Conservation (phyloP, 768 basidiomycete genomes). For the Rhizopogon roseolus region DNA sequence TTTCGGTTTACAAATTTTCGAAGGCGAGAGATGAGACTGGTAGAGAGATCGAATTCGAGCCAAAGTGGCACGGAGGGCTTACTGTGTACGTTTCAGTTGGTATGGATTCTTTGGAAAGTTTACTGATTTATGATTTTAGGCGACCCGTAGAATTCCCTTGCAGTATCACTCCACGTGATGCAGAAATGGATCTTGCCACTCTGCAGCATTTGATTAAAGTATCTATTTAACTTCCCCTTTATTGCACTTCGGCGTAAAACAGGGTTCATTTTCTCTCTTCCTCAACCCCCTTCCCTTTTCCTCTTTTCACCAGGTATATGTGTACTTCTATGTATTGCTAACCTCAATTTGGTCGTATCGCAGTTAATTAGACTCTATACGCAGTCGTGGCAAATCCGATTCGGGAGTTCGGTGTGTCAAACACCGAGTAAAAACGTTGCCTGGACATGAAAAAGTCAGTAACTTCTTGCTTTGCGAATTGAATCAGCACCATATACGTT, state of each 20-base stretch:
- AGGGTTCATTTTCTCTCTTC: too few relatives aligned
- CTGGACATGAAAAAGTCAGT: not conserved
- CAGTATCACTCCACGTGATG: slow-evolving; percentile 4
- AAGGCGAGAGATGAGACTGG: slow-evolving; percentile 5
- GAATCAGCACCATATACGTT: not conserved
- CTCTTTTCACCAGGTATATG: too few relatives aligned
- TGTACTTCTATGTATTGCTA: too few relatives aligned
- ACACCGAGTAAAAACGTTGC: slow-evolving; percentile 33
- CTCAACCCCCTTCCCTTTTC: too few relatives aligned
- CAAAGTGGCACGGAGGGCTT: not conserved
- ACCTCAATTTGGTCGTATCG: too few relatives aligned
- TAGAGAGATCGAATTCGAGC: slow-evolving; percentile 1
- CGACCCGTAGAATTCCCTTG: slow-evolving; percentile 10
- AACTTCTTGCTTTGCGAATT: slow-evolving; percentile 5
- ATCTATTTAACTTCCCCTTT: not conserved
- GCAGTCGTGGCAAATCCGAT: slow-evolving; percentile 30
- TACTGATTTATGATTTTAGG: slow-evolving; percentile 1
- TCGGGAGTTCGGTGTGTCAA: slow-evolving; percentile 24
- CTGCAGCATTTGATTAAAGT: not conserved
- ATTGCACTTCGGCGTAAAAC: too few relatives aligned
- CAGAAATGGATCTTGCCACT: not conserved
- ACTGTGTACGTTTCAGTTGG: slow-evolving; percentile 7
- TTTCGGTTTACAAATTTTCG: slow-evolving; percentile 4
- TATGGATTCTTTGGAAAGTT: not conserved
- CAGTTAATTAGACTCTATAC: slow-evolving; percentile 12